phyloP scores from a whole-genome alignment of 2,329 filamentous ascomycete species.

The Bipolaris victoriae region DNA sequence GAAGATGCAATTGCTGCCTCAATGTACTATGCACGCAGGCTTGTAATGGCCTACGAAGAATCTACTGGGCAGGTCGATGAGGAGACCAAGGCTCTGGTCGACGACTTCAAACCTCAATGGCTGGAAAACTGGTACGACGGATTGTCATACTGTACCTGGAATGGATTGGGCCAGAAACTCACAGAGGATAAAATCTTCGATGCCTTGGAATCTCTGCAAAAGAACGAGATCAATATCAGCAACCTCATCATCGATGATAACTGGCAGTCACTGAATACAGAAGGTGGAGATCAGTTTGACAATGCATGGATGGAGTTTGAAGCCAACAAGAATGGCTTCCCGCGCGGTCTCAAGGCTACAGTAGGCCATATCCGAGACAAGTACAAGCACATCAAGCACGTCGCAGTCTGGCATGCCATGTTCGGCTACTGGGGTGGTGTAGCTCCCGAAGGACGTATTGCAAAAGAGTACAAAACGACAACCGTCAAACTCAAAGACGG shows the following conservation, averaged over 20 bases:
- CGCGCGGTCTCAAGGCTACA: conserved; percentile 75
- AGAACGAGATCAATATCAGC: conserved; percentile 75
- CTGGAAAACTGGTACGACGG: conserved; percentile 90
- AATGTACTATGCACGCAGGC: conserved; percentile 83
- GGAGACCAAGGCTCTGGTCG: conserved; percentile 56
- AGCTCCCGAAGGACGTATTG: conserved; percentile 74
- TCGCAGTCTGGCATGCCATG: conserved; percentile 94
- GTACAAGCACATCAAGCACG: conserved; percentile 76
- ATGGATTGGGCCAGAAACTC: conserved; percentile 81
- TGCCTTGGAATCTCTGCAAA: conserved; percentile 73
- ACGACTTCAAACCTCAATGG: conserved; percentile 68
- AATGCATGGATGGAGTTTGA: conserved; percentile 79
- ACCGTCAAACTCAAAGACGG: conserved; percentile 62
- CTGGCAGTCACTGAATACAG: conserved; percentile 64
- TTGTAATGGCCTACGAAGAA: conserved; percentile 59
- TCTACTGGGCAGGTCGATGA: conserved; percentile 53
- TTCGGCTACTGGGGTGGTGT: conserved; percentile 74
- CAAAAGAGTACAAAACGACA: conserved; percentile 76
- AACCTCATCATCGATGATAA: conserved; percentile 97
- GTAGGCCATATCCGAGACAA: conserved; percentile 71
- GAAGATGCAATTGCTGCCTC: conserved; percentile 78
- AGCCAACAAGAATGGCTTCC: conserved; percentile 79
- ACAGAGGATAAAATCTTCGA: conserved; percentile 79
- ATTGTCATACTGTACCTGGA: conserved; percentile 96
- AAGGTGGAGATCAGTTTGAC: conserved; percentile 53